Percentiles rank a stretch among this genome's conserved stretches.
phyloP scores from a whole-genome alignment of 345 rosid genomes.

The Brassica nigra region DNA sequence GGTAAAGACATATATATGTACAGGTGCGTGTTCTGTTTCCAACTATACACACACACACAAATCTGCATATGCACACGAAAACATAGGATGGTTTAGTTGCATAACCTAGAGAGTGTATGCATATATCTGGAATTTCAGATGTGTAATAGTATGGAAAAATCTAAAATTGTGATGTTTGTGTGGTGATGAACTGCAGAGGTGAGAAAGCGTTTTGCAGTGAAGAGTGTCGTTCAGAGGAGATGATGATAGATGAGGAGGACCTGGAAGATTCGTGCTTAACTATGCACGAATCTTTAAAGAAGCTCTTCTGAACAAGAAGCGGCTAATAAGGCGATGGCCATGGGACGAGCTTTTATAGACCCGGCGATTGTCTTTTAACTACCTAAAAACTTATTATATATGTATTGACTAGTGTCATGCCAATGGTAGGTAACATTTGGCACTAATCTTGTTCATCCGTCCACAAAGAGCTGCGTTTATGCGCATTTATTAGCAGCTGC shows the following conservation, averaged over 20 bases:
- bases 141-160: neutral
- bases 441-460: slow-evolving; percentile 51
- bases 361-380: slow-evolving; percentile 31
- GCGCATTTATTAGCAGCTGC: slow-evolving; percentile 62
- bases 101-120: neutral
- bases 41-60: neutral
- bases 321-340: slow-evolving; percentile 25
- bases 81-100: neutral
- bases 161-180: slow-evolving; percentile 19
- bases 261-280: slow-evolving; percentile 34
- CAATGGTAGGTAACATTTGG: slow-evolving; percentile 33
- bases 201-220: slow-evolving; percentile 78
- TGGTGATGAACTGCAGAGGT: slow-evolving; percentile 52
- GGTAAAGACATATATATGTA: slow-evolving; percentile 79
- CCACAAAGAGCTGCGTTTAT: slow-evolving; percentile 64
- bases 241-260: slow-evolving; percentile 58
- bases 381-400: slow-evolving; percentile 29
- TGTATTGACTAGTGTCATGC: slow-evolving; percentile 39
- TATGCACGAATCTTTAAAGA: slow-evolving; percentile 31
- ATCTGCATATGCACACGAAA: neutral
- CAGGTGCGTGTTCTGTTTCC: slow-evolving; percentile 52
- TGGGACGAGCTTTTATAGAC: slow-evolving; percentile 47
- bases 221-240: slow-evolving; percentile 67
- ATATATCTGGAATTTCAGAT: neutral
- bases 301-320: slow-evolving; percentile 34